phyloP scores from a whole-genome alignment of 805 yeast genomes.

The Nakazawaea holstii region DNA sequence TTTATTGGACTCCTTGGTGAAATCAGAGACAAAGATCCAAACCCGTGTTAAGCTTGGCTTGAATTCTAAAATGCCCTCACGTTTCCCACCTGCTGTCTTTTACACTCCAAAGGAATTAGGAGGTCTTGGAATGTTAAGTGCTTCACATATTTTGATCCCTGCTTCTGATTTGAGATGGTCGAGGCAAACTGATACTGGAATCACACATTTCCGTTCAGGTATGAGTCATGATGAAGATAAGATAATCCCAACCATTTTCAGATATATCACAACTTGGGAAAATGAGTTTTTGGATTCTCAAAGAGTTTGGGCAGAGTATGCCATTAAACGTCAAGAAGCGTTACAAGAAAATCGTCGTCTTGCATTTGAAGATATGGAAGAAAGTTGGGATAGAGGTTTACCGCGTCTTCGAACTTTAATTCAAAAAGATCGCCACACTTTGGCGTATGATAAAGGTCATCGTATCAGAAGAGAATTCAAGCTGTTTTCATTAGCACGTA shows the following conservation, averaged over 20 bases:
- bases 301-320: constrained; percentile 97
- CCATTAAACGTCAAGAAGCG: constrained; percentile 84
- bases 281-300: constrained; percentile 92
- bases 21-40: constrained; percentile 89
- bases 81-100: constrained; percentile 98
- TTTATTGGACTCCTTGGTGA: constrained; percentile 76
- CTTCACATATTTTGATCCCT: constrained; percentile 92
- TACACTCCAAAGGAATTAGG: constrained; percentile 97
- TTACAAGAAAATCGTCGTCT: constrained; percentile 76
- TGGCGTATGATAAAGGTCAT: constrained; percentile 94
- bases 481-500: constrained; percentile 63
- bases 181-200: constrained; percentile 88
- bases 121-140: constrained; percentile 96
- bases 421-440: constrained; percentile 90
- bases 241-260: constrained; percentile 85
- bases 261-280: constrained; percentile 95
- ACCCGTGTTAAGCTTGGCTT: constrained; percentile 91
- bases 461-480: constrained; percentile 76
- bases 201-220: constrained; percentile 91
- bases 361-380: constrained; percentile 90
- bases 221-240: constrained; percentile 79
- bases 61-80: constrained; percentile 96
- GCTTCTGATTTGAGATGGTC: constrained; percentile 91
- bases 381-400: constrained; percentile 93
- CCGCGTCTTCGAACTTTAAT: constrained; percentile 94